Evolutionary conservation across 345 rosid species (phyloP).

Genomic region (Limnanthes douglasii): DNA sequence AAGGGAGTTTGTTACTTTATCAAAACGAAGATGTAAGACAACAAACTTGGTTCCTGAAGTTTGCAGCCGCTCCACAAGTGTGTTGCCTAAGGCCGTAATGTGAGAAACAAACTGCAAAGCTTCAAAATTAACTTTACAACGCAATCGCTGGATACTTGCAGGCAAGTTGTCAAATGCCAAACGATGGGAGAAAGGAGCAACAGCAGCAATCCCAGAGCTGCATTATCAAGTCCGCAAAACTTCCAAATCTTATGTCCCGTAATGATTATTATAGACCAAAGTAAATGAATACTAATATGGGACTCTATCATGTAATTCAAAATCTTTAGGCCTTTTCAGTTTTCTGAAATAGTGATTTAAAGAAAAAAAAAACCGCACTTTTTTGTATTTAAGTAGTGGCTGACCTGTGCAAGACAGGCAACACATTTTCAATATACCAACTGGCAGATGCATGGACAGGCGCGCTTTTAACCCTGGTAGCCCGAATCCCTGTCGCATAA

Average conservation of each 20-base stretch:
- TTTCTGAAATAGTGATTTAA: too few relatives aligned
- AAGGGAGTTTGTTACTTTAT: slow-evolving; percentile 32
- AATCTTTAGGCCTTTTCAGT: too few relatives aligned
- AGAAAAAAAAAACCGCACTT: too few relatives aligned
- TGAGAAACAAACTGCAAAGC: slow-evolving; percentile 58
- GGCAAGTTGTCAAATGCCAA: slow-evolving; percentile 78
- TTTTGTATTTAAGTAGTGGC: slow-evolving; percentile 12
- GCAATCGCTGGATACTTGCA: slow-evolving; percentile 47
- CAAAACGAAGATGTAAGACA: slow-evolving; percentile 92
- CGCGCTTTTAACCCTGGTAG: slow-evolving; percentile 82
- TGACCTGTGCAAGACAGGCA: slow-evolving; percentile 80
- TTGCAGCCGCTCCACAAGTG: slow-evolving; percentile 49
- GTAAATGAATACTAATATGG: too few relatives aligned
- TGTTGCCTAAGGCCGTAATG: slow-evolving; percentile 42
- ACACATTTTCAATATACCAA: slow-evolving; percentile 83
- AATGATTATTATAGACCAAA: too few relatives aligned
- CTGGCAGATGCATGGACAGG: slow-evolving; percentile 76
- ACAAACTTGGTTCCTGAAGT: slow-evolving; percentile 38
- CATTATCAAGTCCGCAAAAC: too few relatives aligned
- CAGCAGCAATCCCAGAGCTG: slow-evolving; percentile 85
- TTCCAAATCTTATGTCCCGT: too few relatives aligned
- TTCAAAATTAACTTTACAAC: slow-evolving; percentile 93
- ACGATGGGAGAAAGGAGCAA: slow-evolving; percentile 94
- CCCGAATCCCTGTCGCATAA: slow-evolving; percentile 86
- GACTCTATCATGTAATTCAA: too few relatives aligned